These are phyloP conservation scores for Mitragyna speciosa DNA, from an alignment of 257 asterid genomes.

Conservation along the genomic window DNA sequence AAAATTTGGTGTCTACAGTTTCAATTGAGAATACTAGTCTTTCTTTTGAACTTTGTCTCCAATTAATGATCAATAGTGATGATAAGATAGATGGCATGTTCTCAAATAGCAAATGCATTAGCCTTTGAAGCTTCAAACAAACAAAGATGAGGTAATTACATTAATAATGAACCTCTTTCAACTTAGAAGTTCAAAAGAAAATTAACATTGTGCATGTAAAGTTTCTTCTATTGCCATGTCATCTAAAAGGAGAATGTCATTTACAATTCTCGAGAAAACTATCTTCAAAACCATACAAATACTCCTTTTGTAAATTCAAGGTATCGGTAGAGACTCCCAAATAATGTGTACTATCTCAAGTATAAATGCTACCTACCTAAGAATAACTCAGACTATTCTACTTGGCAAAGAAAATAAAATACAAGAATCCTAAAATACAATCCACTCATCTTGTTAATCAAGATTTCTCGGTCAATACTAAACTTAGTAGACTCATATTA, in stretches of 20 bases:
- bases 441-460: constrained; percentile 13
- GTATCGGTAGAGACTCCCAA: constrained; percentile 81
- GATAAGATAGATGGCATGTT: constrained; percentile 67
- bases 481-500: constrained; percentile 91
- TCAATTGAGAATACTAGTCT: constrained; percentile 33
- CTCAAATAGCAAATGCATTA: constrained; percentile 80
- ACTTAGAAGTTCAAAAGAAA: neutral
- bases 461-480: constrained; percentile 78
- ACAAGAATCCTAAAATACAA: constrained; percentile 6
- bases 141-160: constrained; percentile 23
- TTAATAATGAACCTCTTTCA: constrained; percentile 1
- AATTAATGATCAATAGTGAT: constrained; percentile 43
- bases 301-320: constrained; percentile 71
- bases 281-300: constrained; percentile 66
- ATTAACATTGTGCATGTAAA: constrained; percentile 57
- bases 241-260: constrained; percentile 79
- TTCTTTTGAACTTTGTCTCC: constrained; percentile 44
- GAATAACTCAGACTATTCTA: constrained; percentile 6
- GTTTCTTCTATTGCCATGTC: constrained; percentile 99
- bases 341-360: constrained; percentile 94
- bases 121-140: constrained; percentile 65
- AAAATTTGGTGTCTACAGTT: no score
- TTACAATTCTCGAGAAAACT: constrained; percentile 69
- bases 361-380: constrained; percentile 83
- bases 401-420: constrained; percentile 17